Conservation (phyloP, 352 stramenopile species). For the Phytophthora multivora region DNA sequence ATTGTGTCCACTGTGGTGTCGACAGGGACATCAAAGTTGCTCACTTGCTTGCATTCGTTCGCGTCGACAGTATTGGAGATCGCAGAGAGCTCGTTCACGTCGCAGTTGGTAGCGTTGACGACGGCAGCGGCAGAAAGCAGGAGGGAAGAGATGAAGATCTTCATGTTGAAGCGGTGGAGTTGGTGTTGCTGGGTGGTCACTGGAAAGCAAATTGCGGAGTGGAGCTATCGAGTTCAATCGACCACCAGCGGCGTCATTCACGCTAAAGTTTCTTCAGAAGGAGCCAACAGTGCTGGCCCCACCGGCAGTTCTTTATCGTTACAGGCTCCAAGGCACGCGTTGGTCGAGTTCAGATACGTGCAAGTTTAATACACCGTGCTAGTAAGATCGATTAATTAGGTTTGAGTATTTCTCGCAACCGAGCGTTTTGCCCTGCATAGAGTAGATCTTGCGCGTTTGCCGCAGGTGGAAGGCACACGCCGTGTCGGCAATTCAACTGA, state of each 20-base stretch:
- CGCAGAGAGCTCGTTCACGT: background rate
- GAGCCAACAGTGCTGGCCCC: background rate
- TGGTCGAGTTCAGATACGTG: no score
- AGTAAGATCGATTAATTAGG: no score
- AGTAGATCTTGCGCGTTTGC: background rate
- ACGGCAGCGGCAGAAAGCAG: conserved; percentile 10
- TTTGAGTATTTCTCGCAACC: background rate
- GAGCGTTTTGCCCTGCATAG: background rate
- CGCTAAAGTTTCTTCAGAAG: background rate
- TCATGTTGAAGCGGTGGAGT: conserved; percentile 14
- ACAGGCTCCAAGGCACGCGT: conserved; percentile 1
- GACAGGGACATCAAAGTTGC: conserved; percentile 14
- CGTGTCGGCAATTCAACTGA: background rate
- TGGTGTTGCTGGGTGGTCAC: background rate
- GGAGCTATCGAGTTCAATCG: background rate
- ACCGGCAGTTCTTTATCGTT: background rate
- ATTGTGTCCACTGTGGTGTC: conserved; percentile 4
- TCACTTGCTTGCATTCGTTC: background rate
- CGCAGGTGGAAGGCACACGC: background rate
- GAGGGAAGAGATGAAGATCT: conserved; percentile 10
- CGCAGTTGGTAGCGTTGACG: conserved; percentile 11
- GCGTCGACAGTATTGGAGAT: conserved; percentile 6
- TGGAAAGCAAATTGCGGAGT: conserved; percentile 19
- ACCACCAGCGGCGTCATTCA: no score
- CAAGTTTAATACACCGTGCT: no score